A percentile compares a stretch with the other conserved stretches of the same genome.
phyloP scores from a whole-genome alignment of 163 green algal species.

The Chlorella variabilis region DNA sequence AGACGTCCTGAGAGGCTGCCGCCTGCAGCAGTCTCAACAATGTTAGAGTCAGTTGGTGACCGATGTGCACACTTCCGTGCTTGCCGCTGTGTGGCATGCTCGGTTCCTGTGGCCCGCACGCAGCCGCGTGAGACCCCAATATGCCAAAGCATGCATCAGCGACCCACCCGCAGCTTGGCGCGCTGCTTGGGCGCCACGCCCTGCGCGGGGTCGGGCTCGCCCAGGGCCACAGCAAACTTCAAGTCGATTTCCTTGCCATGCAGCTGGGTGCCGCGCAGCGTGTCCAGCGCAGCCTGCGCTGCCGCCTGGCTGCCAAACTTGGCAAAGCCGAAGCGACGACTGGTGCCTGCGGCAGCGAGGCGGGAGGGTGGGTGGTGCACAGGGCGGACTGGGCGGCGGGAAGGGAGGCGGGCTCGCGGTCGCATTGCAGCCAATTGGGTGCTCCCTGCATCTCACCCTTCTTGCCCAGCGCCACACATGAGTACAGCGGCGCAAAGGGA shows the following conservation, averaged over 20 bases:
- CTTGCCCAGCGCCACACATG: conserved; percentile 31
- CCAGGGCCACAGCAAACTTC: conserved; percentile 37
- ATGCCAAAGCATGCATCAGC: too few relatives aligned
- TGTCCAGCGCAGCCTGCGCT: not conserved
- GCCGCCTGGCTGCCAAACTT: not conserved
- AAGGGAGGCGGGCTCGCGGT: too few relatives aligned
- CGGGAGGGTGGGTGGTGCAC: too few relatives aligned
- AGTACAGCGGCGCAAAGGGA: conserved; percentile 24
- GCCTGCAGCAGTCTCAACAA: not conserved
- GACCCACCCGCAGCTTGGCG: conserved; percentile 26
- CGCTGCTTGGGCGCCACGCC: conserved; percentile 14
- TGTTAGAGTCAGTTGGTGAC: not conserved
- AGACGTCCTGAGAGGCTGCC: not conserved
- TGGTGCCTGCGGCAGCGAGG: conserved; percentile 4
- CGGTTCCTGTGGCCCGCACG: too few relatives aligned
- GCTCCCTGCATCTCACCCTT: conserved; percentile 6
- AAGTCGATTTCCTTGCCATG: conserved; percentile 21
- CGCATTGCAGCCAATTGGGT: too few relatives aligned
- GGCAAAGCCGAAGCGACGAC: conserved; percentile 40
- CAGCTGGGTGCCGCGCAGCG: conserved; percentile 26
- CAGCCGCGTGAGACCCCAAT: too few relatives aligned
- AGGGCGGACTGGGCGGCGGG: not conserved
- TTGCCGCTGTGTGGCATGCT: too few relatives aligned
- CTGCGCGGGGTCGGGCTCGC: conserved; percentile 1
- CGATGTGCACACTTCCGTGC: too few relatives aligned